These are phyloP conservation scores for Prunella vulgaris DNA, from an alignment of 257 asterid genomes.

Conservation along the genomic window DNA sequence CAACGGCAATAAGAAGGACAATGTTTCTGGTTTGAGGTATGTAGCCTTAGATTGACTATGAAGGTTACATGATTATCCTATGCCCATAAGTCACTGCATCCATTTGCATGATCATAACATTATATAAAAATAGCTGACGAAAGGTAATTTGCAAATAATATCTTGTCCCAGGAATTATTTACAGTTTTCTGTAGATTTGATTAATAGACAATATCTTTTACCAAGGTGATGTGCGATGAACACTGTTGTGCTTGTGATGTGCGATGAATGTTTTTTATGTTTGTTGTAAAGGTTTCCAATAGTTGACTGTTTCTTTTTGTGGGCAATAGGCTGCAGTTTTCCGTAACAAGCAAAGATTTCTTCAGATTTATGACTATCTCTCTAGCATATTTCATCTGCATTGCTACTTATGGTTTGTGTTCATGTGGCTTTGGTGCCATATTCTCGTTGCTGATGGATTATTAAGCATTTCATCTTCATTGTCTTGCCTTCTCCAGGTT, in stretches of 20 bases:
- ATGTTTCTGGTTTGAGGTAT: constrained; percentile 48
- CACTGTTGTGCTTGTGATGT: neutral
- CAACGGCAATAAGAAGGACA: constrained; percentile 29
- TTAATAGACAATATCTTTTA: neutral
- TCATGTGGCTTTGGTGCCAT: neutral
- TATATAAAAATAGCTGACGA: neutral
- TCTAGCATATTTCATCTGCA: neutral
- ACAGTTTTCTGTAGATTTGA: neutral
- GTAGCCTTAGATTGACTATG: neutral
- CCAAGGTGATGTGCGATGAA: neutral
- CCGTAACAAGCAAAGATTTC: neutral
- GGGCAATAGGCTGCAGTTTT: neutral
- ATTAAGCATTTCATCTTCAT: constrained; percentile 5
- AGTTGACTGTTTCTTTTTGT: neutral
- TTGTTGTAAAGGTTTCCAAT: neutral
- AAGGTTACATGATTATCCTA: neutral
- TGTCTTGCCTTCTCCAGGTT: constrained; percentile 35
- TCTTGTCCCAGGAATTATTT: neutral
- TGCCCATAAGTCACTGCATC: neutral
- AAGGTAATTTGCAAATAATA: neutral
- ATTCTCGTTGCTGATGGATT: constrained; percentile 2
- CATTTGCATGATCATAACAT: neutral
- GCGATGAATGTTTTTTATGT: too few relatives aligned
- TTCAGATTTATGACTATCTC: neutral
- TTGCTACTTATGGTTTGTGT: neutral